These are phyloP conservation scores for Nemophila menziesii DNA, from an alignment of 257 asterid genomes.

Conservation along the genomic window DNA sequence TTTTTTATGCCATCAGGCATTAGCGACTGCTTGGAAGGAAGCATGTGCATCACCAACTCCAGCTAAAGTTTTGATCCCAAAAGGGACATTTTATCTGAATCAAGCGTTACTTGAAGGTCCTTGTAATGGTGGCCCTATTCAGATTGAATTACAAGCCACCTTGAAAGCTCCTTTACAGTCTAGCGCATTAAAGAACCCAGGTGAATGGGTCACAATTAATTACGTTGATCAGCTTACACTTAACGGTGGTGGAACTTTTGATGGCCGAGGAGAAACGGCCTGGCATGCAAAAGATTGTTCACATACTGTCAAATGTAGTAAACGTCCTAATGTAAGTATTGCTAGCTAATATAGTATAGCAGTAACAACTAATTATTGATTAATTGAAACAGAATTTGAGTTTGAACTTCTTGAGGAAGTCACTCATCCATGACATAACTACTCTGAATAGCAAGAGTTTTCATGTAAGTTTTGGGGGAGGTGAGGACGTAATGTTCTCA, in stretches of 20 bases:
- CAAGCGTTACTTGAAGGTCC: slow-evolving; percentile 18
- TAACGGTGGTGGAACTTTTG: slow-evolving; percentile 33
- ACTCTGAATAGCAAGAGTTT: slow-evolving; percentile 6
- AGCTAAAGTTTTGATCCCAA: slow-evolving; percentile 18
- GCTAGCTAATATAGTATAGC: background rate
- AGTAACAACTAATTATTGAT: no score
- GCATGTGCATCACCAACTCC: slow-evolving; percentile 19
- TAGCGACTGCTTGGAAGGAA: slow-evolving; percentile 28
- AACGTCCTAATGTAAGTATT: slow-evolving; percentile 20
- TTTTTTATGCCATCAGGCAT: no score
- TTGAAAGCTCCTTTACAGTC: slow-evolving; percentile 20
- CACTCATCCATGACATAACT: slow-evolving; percentile 3
- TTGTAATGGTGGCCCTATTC: slow-evolving; percentile 18
- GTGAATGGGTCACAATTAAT: slow-evolving; percentile 33
- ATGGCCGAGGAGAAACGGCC: slow-evolving; percentile 31
- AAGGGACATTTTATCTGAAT: slow-evolving; percentile 19
- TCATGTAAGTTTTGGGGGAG: slow-evolving; percentile 5
- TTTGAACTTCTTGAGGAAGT: slow-evolving; percentile 4
- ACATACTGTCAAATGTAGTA: slow-evolving; percentile 15
- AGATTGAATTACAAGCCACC: slow-evolving; percentile 25
- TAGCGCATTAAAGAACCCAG: slow-evolving; percentile 8
- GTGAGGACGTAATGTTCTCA: slow-evolving; percentile 5
- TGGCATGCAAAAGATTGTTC: slow-evolving; percentile 45
- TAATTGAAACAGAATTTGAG: slow-evolving; percentile 12
- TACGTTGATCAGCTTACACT: slow-evolving; percentile 27